Conservation (phyloP, 345 rosid species). For the Brassica rapa region DNA sequence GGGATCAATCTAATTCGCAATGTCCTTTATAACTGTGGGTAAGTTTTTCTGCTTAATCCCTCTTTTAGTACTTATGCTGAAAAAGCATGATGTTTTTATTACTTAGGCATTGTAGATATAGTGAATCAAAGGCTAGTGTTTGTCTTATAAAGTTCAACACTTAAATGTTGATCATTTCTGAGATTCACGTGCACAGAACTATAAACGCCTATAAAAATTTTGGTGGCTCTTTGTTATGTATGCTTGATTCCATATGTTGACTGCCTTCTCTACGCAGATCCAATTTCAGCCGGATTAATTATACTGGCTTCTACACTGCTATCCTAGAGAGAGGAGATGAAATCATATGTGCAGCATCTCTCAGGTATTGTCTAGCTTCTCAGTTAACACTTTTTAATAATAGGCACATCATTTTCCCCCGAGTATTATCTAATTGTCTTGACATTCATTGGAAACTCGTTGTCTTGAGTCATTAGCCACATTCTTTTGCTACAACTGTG, state of each 20-base stretch:
- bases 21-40: conserved; percentile 44
- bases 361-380: conserved; percentile 34
- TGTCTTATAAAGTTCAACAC: conserved; percentile 7
- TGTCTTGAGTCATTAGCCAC: background rate
- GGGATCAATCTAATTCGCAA: conserved; percentile 40
- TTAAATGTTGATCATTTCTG: background rate
- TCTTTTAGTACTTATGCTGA: background rate
- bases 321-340: conserved; percentile 44
- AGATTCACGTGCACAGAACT: conserved; percentile 1
- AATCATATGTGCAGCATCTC: conserved; percentile 45
- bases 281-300: conserved; percentile 44
- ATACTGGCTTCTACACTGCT: conserved; percentile 45
- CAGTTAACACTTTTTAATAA: conserved; percentile 6
- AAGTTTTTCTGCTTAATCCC: conserved; percentile 18
- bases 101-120: conserved; percentile 2
- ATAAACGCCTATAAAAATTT: background rate
- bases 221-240: conserved; percentile 4
- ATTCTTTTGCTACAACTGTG: background rate
- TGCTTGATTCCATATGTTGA: conserved; percentile 8
- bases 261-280: conserved; percentile 35
- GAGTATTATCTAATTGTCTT: background rate
- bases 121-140: conserved; percentile 11
- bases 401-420: background rate
- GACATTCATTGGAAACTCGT: background rate
- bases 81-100: conserved; percentile 8